Base-by-base conservation (phyloP, 1,284 basidiomycete genomes). In the Schizophyllum commune region DNA sequence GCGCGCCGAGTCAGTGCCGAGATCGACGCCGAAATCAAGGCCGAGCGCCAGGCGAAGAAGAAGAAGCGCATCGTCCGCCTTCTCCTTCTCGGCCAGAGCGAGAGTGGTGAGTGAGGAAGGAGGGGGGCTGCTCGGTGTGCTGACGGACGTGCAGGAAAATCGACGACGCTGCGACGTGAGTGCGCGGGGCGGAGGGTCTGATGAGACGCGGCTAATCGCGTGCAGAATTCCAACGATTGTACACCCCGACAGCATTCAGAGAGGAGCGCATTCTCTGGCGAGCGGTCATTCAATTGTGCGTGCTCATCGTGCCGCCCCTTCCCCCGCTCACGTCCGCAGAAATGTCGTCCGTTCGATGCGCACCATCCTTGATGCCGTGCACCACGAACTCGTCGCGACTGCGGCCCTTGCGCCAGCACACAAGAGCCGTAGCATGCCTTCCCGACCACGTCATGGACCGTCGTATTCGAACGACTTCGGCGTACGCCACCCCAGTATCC, bases 241-340 rank as follows among this genome's bases (percentile, higher is more conserved):
- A 91, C 70, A 89, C 88, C 0, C 89, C 88, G 0, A 85, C 83
- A 17, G 86, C 88, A 0, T 91, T 91, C 68, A 81, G 83, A 11
- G 84, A 85, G 67, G 88, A 91, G 66, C 84, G 88, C 39, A 76
- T 86, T 27, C 76, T 88, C 59, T 92, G 89, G 90, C 85, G 90
- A 54, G 79, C 86, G 4, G 83, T 92, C 59, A 88, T 92, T 64
- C 90, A 91, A 67, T 81, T 92, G 64, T 47, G 39, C 17, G 39
- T 47, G 39, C 39, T 11, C 39, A 11, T 47, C 39, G 39, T 8
- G 17, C 9, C 39, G 9, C 39, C 39, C 17, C 39, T 47, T 11
- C 39, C 17, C 17, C 17, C 39, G 39, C 39, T 47, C 39, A 47
- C 39, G 39, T 47, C 39, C 39, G 39, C 39, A 47, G 39, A 13